Conservation (phyloP, 371 early-diverging fungal species). For the Massospora cicadina region DNA sequence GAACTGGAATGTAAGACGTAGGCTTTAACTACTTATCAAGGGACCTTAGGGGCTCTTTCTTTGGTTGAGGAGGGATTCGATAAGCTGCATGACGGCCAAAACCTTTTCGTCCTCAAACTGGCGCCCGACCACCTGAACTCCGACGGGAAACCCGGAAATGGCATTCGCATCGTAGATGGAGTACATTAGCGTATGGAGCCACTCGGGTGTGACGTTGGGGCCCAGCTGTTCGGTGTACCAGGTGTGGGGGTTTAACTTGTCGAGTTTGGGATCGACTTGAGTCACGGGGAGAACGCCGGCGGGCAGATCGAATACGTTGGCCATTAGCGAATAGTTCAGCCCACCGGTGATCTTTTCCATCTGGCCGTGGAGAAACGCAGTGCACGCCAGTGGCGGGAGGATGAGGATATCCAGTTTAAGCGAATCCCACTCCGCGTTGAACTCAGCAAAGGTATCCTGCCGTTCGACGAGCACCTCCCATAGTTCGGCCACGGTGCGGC, state of each 20-base stretch:
- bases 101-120: slow-evolving; percentile 3
- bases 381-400: not conserved
- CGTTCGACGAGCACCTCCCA: not conserved
- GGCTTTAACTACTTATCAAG: too few species aligned
- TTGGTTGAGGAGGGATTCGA: too few species aligned
- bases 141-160: slow-evolving; percentile 4
- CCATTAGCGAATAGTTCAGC: not conserved
- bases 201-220: not conserved
- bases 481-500: not conserved
- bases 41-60: too few species aligned
- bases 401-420: slow-evolving; percentile 1
- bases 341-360: not conserved
- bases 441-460: not conserved
- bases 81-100: not conserved
- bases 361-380: not conserved
- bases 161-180: not conserved
- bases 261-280: not conserved
- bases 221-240: not conserved
- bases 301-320: slow-evolving; percentile 3
- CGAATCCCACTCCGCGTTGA: not conserved
- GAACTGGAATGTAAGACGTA: too few species aligned
- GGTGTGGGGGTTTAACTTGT: not conserved
- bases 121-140: slow-evolving; percentile 1
- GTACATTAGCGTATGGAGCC: not conserved
- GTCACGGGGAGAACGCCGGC: slow-evolving; percentile 10